Conservation (phyloP, 805 yeast species). For the Kodamaea restingae region DNA sequence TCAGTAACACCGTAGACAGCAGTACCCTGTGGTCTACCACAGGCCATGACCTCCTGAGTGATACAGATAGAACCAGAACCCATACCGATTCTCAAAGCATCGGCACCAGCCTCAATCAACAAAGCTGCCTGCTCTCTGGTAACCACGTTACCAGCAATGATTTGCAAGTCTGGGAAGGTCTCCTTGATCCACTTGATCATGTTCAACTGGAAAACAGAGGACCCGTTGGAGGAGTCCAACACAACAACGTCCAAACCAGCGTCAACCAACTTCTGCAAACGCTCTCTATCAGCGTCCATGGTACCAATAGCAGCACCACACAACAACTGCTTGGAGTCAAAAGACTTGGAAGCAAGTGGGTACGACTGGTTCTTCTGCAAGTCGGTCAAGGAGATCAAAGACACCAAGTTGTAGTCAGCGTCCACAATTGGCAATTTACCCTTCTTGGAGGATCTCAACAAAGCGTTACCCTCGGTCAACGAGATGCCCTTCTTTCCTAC, state of each 20-base stretch:
- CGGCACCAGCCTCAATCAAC: constrained; percentile 90
- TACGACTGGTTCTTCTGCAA: constrained; percentile 91
- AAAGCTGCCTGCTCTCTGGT: constrained; percentile 98
- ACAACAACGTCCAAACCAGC: constrained; percentile 98
- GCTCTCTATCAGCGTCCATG: constrained; percentile 78
- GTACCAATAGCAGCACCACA: constrained; percentile 99
- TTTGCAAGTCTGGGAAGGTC: constrained; percentile 74
- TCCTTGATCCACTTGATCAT: constrained; percentile 90
- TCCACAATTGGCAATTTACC: constrained; percentile 97
- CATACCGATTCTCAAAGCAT: constrained; percentile 98
- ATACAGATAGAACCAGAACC: constrained; percentile 99
- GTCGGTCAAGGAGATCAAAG: constrained; percentile 92
- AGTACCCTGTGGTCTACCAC: constrained; percentile 99
- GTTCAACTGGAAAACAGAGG: constrained; percentile 89
- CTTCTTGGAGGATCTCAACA: constrained; percentile 88
- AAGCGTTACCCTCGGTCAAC: constrained; percentile 81
- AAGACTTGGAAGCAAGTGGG: constrained; percentile 94
- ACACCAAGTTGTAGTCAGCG: constrained; percentile 65
- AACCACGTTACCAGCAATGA: constrained; percentile 97
- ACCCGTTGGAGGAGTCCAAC: constrained; percentile 95
- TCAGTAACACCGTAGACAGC: constrained; percentile 94
- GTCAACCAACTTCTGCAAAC: constrained; percentile 78
- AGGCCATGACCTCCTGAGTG: constrained; percentile 99
- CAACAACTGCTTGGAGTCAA: constrained; percentile 87
- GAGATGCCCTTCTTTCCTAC: constrained; percentile 82